Evolutionary conservation across 257 asterid species (phyloP).

Genomic region (Solanum pinnatisectum): DNA sequence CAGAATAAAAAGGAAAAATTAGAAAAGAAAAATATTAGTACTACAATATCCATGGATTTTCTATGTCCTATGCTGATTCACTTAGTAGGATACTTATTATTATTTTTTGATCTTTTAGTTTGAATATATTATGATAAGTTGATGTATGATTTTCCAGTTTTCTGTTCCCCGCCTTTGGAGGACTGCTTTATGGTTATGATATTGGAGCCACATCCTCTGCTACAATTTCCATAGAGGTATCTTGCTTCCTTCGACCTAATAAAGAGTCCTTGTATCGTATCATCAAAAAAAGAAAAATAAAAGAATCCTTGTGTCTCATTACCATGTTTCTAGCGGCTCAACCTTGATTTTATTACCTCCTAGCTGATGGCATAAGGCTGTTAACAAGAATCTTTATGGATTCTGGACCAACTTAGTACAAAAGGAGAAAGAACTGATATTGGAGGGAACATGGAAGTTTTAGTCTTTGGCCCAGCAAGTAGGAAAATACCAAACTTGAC

Average conservation of each 20-base stretch:
- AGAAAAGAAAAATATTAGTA: not conserved
- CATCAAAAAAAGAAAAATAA: not conserved
- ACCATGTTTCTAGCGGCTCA: not conserved
- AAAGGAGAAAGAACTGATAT: not conserved
- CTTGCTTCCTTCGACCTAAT: not conserved
- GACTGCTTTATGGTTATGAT: constrained; percentile 91
- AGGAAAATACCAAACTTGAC: not conserved
- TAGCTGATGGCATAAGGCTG: not conserved
- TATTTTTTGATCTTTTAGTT: not conserved
- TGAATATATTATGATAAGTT: not conserved
- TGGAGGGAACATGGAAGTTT: not conserved
- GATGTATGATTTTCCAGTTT: constrained; percentile 46
- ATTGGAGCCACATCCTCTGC: constrained; percentile 98
- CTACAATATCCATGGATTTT: not conserved
- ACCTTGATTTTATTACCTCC: not conserved
- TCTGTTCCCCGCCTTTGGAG: constrained; percentile 94
- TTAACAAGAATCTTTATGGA: not conserved
- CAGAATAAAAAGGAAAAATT: not conserved
- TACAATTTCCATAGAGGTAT: constrained; percentile 77
- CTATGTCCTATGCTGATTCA: not conserved
- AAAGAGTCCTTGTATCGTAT: not conserved
- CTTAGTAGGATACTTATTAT: not conserved
- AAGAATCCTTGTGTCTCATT: not conserved
- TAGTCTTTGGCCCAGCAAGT: not conserved
- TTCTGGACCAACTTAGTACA: not conserved